These are phyloP conservation scores for Cercophora sp. DNA, from an alignment of 495 filamentous ascomycete genomes.

Conservation along the genomic window DNA sequence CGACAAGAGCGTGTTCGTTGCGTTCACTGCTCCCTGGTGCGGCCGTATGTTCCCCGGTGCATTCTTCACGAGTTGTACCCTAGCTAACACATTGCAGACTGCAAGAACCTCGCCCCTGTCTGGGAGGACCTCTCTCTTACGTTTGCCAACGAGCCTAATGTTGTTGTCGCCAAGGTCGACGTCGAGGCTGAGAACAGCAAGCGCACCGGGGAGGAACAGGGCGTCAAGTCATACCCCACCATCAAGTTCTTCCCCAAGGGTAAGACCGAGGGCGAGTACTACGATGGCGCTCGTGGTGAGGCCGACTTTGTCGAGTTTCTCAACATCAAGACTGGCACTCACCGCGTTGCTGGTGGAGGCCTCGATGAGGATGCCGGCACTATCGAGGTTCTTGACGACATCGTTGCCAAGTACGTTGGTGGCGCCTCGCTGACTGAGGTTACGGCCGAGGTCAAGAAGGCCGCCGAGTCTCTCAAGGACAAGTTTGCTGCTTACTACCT, in stretches of 20 bases:
- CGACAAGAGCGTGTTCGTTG: slow-evolving; percentile 88
- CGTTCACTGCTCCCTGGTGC: slow-evolving; percentile 97
- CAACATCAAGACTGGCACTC: slow-evolving; percentile 84
- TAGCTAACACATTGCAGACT: slow-evolving; percentile 60
- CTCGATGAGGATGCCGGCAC: slow-evolving; percentile 79
- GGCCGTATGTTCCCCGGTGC: slow-evolving; percentile 65
- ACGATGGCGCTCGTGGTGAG: slow-evolving; percentile 76
- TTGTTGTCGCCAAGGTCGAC: slow-evolving; percentile 92
- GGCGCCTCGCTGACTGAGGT: slow-evolving; percentile 55
- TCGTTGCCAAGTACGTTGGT: slow-evolving; percentile 64
- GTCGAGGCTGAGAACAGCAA: slow-evolving; percentile 83
- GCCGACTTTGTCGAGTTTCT: slow-evolving; percentile 73
- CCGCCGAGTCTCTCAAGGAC: slow-evolving; percentile 62
- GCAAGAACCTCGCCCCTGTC: slow-evolving; percentile 86
- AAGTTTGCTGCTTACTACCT: slow-evolving; percentile 94
- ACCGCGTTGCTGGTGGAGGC: slow-evolving; percentile 77
- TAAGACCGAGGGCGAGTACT: slow-evolving; percentile 65
- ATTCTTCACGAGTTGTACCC: slow-evolving; percentile 6
- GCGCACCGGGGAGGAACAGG: slow-evolving; percentile 69
- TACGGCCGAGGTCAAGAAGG: slow-evolving; percentile 63
- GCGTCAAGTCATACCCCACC: slow-evolving; percentile 83
- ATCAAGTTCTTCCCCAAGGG: slow-evolving; percentile 98
- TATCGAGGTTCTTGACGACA: slow-evolving; percentile 67
- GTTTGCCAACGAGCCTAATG: slow-evolving; percentile 69
- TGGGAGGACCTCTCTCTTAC: slow-evolving; percentile 86